Conservation (phyloP, 805 yeast species). For the Monosporozyma aerobia region DNA sequence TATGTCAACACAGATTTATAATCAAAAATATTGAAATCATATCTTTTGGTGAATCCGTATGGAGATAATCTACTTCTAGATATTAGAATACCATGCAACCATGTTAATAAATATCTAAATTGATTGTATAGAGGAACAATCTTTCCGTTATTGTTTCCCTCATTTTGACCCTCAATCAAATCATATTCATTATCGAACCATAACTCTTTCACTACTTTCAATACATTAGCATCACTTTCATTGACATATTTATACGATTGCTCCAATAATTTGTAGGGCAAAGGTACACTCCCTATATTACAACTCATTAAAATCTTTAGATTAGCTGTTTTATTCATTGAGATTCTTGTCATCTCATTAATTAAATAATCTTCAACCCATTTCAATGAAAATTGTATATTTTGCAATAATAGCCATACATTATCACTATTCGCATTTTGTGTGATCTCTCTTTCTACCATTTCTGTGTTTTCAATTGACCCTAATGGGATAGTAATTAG, state of each 20-base stretch:
- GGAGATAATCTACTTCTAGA: slow-evolving; percentile 55
- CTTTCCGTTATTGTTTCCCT: slow-evolving; percentile 26
- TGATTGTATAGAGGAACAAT: slow-evolving; percentile 19
- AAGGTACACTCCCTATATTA: slow-evolving; percentile 37
- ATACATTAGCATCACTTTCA: slow-evolving; percentile 52
- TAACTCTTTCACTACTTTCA: slow-evolving; percentile 12
- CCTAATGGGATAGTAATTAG: slow-evolving; percentile 60
- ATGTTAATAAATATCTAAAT: slow-evolving; percentile 46
- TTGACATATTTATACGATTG: slow-evolving; percentile 44
- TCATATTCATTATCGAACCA: slow-evolving; percentile 6
- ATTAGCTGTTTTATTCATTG: slow-evolving; percentile 4
- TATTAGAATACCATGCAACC: slow-evolving; percentile 61
- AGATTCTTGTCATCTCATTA: slow-evolving; percentile 33
- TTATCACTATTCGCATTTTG: slow-evolving; percentile 39
- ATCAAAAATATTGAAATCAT: slow-evolving; percentile 73
- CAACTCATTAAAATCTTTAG: slow-evolving; percentile 61
- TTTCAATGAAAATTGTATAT: slow-evolving; percentile 59
- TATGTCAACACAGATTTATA: slow-evolving; percentile 39
- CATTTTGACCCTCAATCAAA: not conserved
- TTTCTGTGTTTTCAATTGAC: slow-evolving; percentile 50
- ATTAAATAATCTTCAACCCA: slow-evolving; percentile 50
- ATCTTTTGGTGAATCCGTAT: slow-evolving; percentile 47
- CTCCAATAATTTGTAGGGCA: slow-evolving; percentile 46
- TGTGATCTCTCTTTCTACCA: slow-evolving; percentile 47
- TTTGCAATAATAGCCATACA: slow-evolving; percentile 69